Base-by-base conservation (phyloP, 495 filamentous ascomycete species). In the Xylaria telfairii region DNA sequence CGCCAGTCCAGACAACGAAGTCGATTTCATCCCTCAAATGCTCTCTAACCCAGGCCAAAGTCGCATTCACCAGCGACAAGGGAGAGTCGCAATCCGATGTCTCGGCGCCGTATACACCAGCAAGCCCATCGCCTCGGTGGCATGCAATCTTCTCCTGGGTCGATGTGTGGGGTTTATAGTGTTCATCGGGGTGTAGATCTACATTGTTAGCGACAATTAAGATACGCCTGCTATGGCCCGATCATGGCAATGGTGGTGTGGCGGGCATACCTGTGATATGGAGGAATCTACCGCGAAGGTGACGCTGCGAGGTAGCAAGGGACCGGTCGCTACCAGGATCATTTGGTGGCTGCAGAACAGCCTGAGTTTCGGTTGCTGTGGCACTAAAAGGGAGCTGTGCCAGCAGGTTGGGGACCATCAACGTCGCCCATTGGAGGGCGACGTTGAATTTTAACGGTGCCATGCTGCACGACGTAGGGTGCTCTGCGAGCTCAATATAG, bases 1-100 rank as follows among this genome's bases (percentile, higher is more conserved):
- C 96, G 67, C 96, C 96, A 0, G 96, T 98, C 96, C 96, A 99
- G 63, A 99, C 84, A 47, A 98, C 91, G 77, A 99, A 99, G 81
- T 99, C 96, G 64, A 99, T 87, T 13, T 89, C 78, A 81, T 93
- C 93, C 76, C 89, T 92, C 44, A 99, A 75, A 73, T 97, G 91
- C 34, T 90, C 85, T n/a, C 89, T 85, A 65, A 99, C 92, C 96
- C 96, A 99, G 69, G 89, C 86, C 79, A 98, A 95, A 0, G 96
- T 98, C 76, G 90, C 92, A 80, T 98, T 91, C 61, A 98, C 83
- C 12, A 99, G 87, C 1, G 90, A 80, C 59, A 88, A 78, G 0
- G 96, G 96, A 0, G 92, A 86, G 81, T 99, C 96, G 85, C 96
- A 99, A 65, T 93, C 92, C 5, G 92, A 89, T 3, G 91, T 93